Evolutionary conservation across 768 basidiomycete species (phyloP), one percentile per base, ranked within the genome.

Genomic region (Erythrobasidium yunnanense): DNA sequence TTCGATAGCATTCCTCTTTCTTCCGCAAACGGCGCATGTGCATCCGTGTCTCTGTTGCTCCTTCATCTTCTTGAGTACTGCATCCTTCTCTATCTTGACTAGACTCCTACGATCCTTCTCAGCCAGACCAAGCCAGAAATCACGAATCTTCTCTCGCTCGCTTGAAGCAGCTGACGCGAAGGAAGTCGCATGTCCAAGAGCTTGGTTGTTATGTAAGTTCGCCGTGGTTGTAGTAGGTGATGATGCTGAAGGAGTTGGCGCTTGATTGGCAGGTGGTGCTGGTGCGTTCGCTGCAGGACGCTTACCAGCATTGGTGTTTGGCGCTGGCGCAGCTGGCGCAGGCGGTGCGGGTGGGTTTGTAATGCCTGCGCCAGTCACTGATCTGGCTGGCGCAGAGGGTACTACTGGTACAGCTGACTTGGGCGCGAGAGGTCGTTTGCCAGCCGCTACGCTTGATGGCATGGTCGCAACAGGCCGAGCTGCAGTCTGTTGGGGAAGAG

Each of bases 41-140:
- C 95, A 99, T 68, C 85, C 86, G 75, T 96, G 90, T 74, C 88
- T 87, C 82, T 96, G 91, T 80, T 96, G 89, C 78, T 99, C 95
- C 81, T 97, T 97, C 91, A 99, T 99, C 83, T 97, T 97, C 78
- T 83, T 84, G 66, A 97, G 79, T 30, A 97, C 93, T 25, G 90
- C 90, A 76, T 96, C 92, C 79, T 97, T 97, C 81, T 99, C 95
- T 73, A 96, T 84, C 81, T 88, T 88, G 79, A 99, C 90, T 67
- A 99, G 83, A 77, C 84, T 87, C 69, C 88, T 79, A 30, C 95
- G 83, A 76, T 97, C 91, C 66, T 86, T 84, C 79, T 96, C 90
- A 29, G 50, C 83, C n/a, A 99, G 81, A 27, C 83, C 86, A 30
- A 96, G 83, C 95, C 93, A 99, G 77, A 97, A 99, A 73, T 90